Conservation (phyloP, 1,284 basidiomycete species). For the Ceratobasidium sp. region DNA sequence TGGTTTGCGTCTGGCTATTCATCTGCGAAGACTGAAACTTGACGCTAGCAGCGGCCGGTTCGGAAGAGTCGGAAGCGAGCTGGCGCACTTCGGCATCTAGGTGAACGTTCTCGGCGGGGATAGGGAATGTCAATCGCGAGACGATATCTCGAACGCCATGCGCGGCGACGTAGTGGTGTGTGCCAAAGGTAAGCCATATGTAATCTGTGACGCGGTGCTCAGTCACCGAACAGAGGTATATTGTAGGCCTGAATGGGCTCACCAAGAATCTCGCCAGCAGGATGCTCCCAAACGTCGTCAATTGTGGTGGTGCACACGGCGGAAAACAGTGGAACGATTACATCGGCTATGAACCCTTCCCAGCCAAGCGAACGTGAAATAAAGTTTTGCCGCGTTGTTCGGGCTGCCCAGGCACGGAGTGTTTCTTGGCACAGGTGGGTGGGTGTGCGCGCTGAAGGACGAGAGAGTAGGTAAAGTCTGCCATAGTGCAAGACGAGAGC, state of each 20-base stretch:
- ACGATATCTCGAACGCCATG: slow-evolving; percentile 66
- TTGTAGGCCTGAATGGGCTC: not conserved
- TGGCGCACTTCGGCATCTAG: slow-evolving; percentile 59
- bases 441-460: slow-evolving; percentile 57
- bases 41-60: slow-evolving; percentile 49
- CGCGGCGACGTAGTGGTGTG: slow-evolving; percentile 65
- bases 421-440: slow-evolving; percentile 52
- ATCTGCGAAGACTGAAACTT: slow-evolving; percentile 25
- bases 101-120: slow-evolving; percentile 58
- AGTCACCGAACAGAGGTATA: not conserved
- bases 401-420: slow-evolving; percentile 60
- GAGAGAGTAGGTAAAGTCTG: slow-evolving; percentile 60
- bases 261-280: slow-evolving; percentile 69
- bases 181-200: slow-evolving; percentile 65
- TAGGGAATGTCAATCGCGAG: slow-evolving; percentile 54
- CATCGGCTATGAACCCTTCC: slow-evolving; percentile 60
- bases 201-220: slow-evolving; percentile 58
- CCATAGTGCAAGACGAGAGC: slow-evolving; percentile 62
- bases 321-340: slow-evolving; percentile 72
- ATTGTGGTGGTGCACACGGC: slow-evolving; percentile 69
- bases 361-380: slow-evolving; percentile 58
- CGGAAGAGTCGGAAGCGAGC: slow-evolving; percentile 54
- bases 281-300: slow-evolving; percentile 61
- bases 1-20: slow-evolving; percentile 42
- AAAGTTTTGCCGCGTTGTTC: slow-evolving; percentile 51